These are phyloP conservation scores for Amoeboradix gromovi DNA, from an alignment of 371 early-diverging fungal genomes.

Conservation along the genomic window DNA sequence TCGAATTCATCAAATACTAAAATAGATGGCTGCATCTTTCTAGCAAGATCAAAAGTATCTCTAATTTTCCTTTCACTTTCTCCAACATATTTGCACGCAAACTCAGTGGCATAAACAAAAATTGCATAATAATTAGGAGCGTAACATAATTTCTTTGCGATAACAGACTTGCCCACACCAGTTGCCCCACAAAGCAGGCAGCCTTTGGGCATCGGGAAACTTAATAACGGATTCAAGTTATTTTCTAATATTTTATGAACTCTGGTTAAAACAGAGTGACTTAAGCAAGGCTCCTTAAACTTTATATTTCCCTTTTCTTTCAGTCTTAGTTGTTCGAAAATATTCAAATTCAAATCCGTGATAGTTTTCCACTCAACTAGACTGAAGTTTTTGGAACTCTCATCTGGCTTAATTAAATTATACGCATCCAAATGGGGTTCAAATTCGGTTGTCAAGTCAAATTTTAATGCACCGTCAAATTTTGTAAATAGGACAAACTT, in stretches of 20 bases:
- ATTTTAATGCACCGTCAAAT: neutral
- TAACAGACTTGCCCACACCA: neutral
- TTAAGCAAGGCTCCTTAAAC: neutral
- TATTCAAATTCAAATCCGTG: neutral
- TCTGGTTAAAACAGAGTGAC: neutral
- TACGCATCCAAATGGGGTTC: neutral
- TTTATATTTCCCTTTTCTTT: neutral
- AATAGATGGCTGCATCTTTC: slow-evolving; percentile 47
- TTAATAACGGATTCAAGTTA: neutral
- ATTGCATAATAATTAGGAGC: neutral
- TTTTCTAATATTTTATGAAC: neutral
- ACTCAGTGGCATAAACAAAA: slow-evolving; percentile 22
- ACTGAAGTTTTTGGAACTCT: neutral
- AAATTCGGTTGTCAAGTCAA: neutral
- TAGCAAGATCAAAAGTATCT: slow-evolving; percentile 47
- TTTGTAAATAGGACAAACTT: neutral
- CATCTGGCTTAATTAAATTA: neutral
- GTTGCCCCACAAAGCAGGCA: neutral
- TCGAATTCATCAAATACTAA: slow-evolving; percentile 73
- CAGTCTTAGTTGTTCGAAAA: neutral
- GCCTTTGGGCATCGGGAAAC: neutral
- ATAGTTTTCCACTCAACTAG: neutral
- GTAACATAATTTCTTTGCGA: neutral
- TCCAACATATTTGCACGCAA: slow-evolving; percentile 61
- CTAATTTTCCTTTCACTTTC: slow-evolving; percentile 58